phyloP scores from a whole-genome alignment of 345 rosid species.

The Sisymbrium irio region DNA sequence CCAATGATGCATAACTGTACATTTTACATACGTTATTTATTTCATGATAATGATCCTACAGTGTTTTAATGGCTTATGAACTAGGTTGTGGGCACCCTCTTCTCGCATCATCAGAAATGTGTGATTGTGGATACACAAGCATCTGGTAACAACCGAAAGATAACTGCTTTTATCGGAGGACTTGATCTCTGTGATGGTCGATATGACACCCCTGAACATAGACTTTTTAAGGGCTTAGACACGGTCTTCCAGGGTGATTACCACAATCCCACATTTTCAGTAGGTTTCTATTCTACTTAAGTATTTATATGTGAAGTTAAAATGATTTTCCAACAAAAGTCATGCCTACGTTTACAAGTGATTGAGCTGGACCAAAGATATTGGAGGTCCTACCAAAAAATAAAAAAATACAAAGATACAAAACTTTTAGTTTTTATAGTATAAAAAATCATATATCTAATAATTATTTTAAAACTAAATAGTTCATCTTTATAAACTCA shows the following conservation, averaged over 20 bases:
- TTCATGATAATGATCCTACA: neutral
- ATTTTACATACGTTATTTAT: neutral
- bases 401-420: no score
- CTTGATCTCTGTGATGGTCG: conserved; percentile 77
- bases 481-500: no score
- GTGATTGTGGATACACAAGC: conserved; percentile 69
- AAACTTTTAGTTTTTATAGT: no score
- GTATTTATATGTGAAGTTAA: neutral
- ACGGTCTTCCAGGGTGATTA: conserved; percentile 51
- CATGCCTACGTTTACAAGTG: neutral
- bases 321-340: neutral
- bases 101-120: conserved; percentile 72
- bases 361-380: no score
- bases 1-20: neutral
- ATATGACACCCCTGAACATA: conserved; percentile 69
- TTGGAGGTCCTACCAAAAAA: no score
- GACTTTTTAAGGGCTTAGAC: conserved; percentile 48
- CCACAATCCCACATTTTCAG: conserved; percentile 61
- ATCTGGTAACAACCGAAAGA: conserved; percentile 53
- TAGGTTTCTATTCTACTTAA: conserved; percentile 29
- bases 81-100: conserved; percentile 74
- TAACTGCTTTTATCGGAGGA: conserved; percentile 60
- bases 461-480: no score
- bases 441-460: no score
- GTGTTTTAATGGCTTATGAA: conserved; percentile 12